Base-by-base conservation (phyloP, 1,284 basidiomycete species). In the Mrakiaceae sp. region DNA sequence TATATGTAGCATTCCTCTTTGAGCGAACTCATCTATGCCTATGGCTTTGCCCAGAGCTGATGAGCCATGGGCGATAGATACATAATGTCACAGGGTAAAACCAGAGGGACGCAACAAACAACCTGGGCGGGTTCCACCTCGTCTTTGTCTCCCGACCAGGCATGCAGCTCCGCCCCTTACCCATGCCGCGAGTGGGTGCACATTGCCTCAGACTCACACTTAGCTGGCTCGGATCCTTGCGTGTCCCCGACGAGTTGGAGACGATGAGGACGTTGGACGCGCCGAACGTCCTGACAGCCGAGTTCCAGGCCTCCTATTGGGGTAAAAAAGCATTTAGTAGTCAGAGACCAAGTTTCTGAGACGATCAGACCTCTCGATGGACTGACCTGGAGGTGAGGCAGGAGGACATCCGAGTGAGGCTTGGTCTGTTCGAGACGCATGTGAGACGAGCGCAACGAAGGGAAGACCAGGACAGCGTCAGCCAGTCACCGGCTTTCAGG, bases 231-330 rank as follows among this genome's bases (percentile, higher is more conserved):
- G 86, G 82, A 73, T 98, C 95, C 62, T 84, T 80, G 53, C 76
- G 77, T 14, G 88, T 88, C 1, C 95, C 95, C 1, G 91, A 91
- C 40, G 92, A 92, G 74, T 98, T 98, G 76, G 89, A 92, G 51
- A 98, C 93, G 62, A 98, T 84, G 67, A 98, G 79, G 9, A 98
- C 83, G 68, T 91, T 87, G 0, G 81, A 82, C 39, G 83, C 79
- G 0, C 88, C 90, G 72, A 97, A 97, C 0, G 83, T 81, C 51
- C 79, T 73, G 54, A 84, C 78, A 65, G 91, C 87, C 70, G 85
- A 80, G 48, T 79, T 73, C 93, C 93, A 98, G 4, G 87, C 83
- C n/a, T 82, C 79, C 84, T 90, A 69, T 3, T 58, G 58, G 9
- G 60, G 52, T 16, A 46, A 4, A 27, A 27, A 51, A 8, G 48